Evolutionary conservation across 192 early-diverging fungal species (phyloP).

Genomic region (Umbelopsis ramanniana): DNA sequence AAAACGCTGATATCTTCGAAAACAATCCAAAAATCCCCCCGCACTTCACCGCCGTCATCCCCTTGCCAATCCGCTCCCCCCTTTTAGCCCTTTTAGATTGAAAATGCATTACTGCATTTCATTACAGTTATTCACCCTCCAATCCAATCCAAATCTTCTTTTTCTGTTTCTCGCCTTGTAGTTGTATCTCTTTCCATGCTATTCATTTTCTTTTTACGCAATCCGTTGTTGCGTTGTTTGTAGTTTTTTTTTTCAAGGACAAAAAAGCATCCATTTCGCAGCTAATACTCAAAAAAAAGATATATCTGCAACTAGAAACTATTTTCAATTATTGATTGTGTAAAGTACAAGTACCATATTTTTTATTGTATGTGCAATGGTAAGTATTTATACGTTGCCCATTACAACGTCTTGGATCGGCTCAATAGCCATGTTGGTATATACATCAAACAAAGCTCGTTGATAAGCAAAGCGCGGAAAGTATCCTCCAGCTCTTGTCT

Average conservation of each 20-base stretch:
- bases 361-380: not conserved
- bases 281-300: constrained; percentile 10
- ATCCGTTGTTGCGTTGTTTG: not conserved
- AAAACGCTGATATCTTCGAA: not conserved
- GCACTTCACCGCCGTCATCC: not conserved
- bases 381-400: not conserved
- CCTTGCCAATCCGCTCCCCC: not conserved
- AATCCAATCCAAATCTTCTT: not conserved
- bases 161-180: constrained; percentile 5
- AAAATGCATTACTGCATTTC: not conserved
- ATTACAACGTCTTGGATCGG: constrained; percentile 5
- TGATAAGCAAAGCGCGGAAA: constrained; percentile 45
- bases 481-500: constrained; percentile 50
- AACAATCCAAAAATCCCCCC: not conserved
- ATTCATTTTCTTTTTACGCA: constrained; percentile 4
- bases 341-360: not conserved
- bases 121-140: constrained; percentile 7
- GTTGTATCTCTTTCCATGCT: not conserved
- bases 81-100: constrained; percentile 2
- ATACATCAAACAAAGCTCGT: constrained; percentile 44
- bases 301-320: constrained; percentile 4
- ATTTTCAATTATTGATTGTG: not conserved
- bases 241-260: not conserved
- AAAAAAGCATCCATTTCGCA: constrained; percentile 13
- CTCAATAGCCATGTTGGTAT: constrained; percentile 36